phyloP scores from a whole-genome alignment of 192 early-diverging fungal species.

The Cetraspora pellucida region DNA sequence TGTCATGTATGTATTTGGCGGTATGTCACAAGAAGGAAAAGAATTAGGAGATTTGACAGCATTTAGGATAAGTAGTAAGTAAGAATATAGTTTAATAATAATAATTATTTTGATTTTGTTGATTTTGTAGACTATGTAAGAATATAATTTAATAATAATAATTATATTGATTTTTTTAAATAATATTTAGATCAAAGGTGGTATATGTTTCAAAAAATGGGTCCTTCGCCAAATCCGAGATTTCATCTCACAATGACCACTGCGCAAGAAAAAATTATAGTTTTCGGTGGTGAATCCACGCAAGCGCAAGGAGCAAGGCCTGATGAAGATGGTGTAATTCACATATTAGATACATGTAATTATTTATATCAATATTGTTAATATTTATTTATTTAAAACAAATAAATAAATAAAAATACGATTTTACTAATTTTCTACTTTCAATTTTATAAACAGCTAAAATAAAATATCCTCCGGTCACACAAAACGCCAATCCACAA shows the following conservation, averaged over 20 bases:
- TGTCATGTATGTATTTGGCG: conserved; percentile 60
- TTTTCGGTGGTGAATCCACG: conserved; percentile 56
- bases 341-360: conserved; percentile 56
- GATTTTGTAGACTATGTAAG: neutral
- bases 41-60: conserved; percentile 54
- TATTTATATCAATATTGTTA: neutral
- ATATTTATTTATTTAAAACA: neutral
- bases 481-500: neutral
- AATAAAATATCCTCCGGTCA: conserved; percentile 44
- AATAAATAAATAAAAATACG: neutral
- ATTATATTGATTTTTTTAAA: neutral
- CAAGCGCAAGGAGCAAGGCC: conserved; percentile 35
- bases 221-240: conserved; percentile 47
- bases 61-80: conserved; percentile 54
- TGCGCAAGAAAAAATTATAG: conserved; percentile 49
- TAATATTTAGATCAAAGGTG: conserved; percentile 47
- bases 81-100: neutral
- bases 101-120: neutral
- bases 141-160: neutral
- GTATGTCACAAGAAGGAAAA: conserved; percentile 46
- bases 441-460: conserved; percentile 42
- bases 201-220: conserved; percentile 54
- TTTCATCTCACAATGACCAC: conserved; percentile 49
- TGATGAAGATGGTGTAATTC: conserved; percentile 48
- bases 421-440: neutral